A percentile compares a stretch with the other conserved stretches of the same genome.
Conservation (phyloP, 371 early-diverging fungal genomes). For the Zopfochytrium polystomum region DNA sequence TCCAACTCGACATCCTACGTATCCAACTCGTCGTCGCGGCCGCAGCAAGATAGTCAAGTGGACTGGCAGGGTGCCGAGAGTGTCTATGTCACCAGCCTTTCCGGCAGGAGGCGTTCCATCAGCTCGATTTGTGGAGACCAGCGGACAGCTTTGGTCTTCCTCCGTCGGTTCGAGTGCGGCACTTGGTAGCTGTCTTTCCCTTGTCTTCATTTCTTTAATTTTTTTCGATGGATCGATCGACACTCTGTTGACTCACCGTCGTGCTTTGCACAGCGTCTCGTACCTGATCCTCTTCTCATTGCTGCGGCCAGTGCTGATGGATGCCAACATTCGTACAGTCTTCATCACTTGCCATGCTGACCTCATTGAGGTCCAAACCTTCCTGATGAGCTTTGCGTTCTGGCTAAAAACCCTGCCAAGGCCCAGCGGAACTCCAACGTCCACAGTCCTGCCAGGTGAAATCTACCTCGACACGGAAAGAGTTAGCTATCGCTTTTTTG, state of each 20-base stretch:
- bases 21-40: too few species aligned
- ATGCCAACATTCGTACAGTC: conserved; percentile 2
- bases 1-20: too few species aligned
- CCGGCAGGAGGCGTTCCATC: too few species aligned
- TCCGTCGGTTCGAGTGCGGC: too few species aligned
- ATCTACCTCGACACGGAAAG: conserved; percentile 9
- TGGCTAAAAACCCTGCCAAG: conserved; percentile 5
- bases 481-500: conserved; percentile 10
- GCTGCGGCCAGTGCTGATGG: conserved; percentile 7
- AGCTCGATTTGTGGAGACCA: too few species aligned
- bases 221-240: too few species aligned
- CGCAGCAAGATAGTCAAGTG: too few species aligned
- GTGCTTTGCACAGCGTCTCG: conserved; percentile 9
- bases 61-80: too few species aligned
- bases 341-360: conserved; percentile 14
- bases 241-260: background rate
- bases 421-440: background rate
- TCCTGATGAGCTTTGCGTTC: conserved; percentile 9
- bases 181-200: too few species aligned
- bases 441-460: conserved; percentile 7
- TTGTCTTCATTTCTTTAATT: too few species aligned
- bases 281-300: conserved; percentile 14
- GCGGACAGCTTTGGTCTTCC: too few species aligned
- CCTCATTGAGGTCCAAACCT: conserved; percentile 8
- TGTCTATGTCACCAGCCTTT: too few species aligned